Percentiles rank a stretch among this genome's conserved stretches.
phyloP scores from a whole-genome alignment of 75 land plant genomes.

The Gnetum montanum region DNA sequence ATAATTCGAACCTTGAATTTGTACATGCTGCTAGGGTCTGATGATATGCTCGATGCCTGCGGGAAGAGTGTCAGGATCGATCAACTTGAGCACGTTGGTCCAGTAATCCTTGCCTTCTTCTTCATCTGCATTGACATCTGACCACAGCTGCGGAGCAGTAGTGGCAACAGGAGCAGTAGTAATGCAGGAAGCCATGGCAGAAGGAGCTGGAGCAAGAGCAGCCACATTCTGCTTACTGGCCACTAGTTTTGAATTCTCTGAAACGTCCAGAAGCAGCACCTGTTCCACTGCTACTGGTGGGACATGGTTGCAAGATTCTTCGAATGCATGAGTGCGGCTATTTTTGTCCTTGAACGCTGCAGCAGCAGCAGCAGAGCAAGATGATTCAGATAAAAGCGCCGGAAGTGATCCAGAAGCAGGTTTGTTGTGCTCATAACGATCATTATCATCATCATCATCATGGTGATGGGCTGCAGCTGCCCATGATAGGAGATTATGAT shows the following conservation, averaged over 20 bases:
- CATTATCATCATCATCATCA: neutral
- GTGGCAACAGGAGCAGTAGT: neutral
- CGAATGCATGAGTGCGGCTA: neutral
- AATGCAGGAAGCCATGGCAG: neutral
- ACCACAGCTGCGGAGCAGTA: neutral
- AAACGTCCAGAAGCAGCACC: neutral
- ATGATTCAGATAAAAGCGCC: too few relatives aligned
- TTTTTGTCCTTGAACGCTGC: neutral
- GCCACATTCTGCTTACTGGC: too few relatives aligned
- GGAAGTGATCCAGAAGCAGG: too few relatives aligned
- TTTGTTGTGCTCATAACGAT: neutral
- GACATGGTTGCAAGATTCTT: neutral
- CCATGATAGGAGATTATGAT: neutral
- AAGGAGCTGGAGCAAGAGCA: neutral
- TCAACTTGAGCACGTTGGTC: conserved; percentile 2
- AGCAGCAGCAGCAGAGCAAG: neutral
- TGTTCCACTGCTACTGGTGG: neutral
- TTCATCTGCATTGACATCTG: neutral
- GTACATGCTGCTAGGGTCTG: neutral
- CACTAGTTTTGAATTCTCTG: too few relatives aligned
- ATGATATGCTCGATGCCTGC: conserved; percentile 1
- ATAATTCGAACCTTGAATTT: too few relatives aligned
- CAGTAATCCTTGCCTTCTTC: conserved; percentile 5
- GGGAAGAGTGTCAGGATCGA: neutral
- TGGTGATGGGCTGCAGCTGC: neutral